Conservation (phyloP, 2,329 filamentous ascomycete species). For the Neonectria coccinea region DNA sequence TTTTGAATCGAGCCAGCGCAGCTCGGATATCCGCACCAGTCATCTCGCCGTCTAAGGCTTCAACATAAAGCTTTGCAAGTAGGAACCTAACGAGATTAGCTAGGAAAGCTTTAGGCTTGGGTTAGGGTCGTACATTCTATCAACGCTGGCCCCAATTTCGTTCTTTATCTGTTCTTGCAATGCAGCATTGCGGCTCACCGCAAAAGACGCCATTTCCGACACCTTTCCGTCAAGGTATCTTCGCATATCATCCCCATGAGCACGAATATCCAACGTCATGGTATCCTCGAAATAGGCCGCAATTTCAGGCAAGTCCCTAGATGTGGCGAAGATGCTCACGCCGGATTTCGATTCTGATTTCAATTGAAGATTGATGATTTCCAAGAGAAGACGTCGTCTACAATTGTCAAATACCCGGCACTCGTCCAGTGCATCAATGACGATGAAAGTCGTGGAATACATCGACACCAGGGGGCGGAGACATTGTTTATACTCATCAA, state of each 20-base stretch:
- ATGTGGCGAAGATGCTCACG: slow-evolving; percentile 41
- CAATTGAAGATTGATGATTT: slow-evolving; percentile 16
- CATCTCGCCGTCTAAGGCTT: slow-evolving; percentile 18
- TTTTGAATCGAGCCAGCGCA: too few relatives aligned
- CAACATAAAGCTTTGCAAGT: slow-evolving; percentile 24
- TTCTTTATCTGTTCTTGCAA: slow-evolving; percentile 26
- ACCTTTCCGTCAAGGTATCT: slow-evolving; percentile 25
- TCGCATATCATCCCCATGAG: slow-evolving; percentile 28
- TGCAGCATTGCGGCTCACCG: fast-evolving
- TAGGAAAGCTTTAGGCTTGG: too few relatives aligned
- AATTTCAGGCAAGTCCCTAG: slow-evolving; percentile 35
- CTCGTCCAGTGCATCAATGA: slow-evolving; percentile 45
- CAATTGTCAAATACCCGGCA: not conserved
- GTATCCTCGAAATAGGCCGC: not conserved
- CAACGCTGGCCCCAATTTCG: slow-evolving; percentile 4
- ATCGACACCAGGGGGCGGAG: not conserved
- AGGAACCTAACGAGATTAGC: slow-evolving; percentile 28
- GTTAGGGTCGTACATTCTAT: slow-evolving; percentile 35
- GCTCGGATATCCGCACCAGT: too few relatives aligned
- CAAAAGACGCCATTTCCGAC: not conserved
- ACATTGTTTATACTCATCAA: not conserved
- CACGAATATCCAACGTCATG: slow-evolving; percentile 28
- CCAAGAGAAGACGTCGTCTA: not conserved
- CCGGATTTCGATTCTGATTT: not conserved
- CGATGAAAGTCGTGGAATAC: slow-evolving; percentile 27